Evolutionary conservation across 768 basidiomycete genomes (phyloP), one percentile per base, ranked within the genome.

Genomic region (Psilocybe azurescens): DNA sequence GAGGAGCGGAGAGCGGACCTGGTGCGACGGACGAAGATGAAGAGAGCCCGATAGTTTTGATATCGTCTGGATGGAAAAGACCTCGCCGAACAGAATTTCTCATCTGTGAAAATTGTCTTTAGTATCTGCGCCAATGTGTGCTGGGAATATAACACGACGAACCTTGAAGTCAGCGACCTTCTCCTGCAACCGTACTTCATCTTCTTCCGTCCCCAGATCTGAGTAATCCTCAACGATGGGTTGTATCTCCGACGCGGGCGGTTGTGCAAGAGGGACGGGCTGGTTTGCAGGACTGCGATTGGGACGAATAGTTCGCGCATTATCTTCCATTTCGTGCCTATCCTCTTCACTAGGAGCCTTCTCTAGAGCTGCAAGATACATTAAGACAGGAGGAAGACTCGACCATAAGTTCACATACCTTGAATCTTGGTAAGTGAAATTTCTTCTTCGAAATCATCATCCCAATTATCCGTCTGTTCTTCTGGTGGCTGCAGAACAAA

Each of bases 401-500:
- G 14, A 24, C 1, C 3, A n/a, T 2, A 61, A 41, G 48, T 8
- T 1, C 2, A 65, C 71, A 18, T 38, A 83, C 83, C 89, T 78
- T 90, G 91, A 32, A 96, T 74, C 74, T 95, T 97, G 7, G 89
- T 87, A 56, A 93, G 86, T 0, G 94, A 94, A 36, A 95, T 95
- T 1, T 91, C 94, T 66, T 94, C 94, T 72, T 95, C 94, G 66
- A 99, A 99, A 71, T 99, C 97, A 65, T 95, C 94, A 70, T 99
- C 97, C 97, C 97, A 99, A 65, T 95, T 97, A 72, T 97, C 95
- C 1, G 89, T 91, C 72, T 93, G 91, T 65, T 94, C 90, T 77
- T 95, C 91, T 16, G 90, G 90, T 24, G 86, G 83, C 61, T 87
- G 89, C 24, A 92, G 75, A 14, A 81, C 84, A 65, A 90, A 89